These are phyloP conservation scores for Saccharomycopsis hybrid DNA, from an alignment of 1,139 yeast species.

Conservation along the genomic window DNA sequence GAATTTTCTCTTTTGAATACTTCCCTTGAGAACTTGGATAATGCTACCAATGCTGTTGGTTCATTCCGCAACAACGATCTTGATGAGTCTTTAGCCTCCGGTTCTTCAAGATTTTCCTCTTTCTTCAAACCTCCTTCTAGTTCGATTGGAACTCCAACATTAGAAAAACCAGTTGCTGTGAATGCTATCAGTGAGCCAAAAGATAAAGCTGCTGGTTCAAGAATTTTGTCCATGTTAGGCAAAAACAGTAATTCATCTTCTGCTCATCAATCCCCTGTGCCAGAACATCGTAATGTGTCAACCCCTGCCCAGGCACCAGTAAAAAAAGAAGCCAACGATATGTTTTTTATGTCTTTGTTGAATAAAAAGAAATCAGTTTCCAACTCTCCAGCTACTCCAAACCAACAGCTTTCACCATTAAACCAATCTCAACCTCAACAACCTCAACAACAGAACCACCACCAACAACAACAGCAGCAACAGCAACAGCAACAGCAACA, in stretches of 20 bases:
- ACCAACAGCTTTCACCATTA: background rate
- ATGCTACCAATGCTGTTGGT: no score
- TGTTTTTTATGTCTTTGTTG: slow-evolving; percentile 17
- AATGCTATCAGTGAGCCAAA: no score
- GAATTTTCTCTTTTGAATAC: slow-evolving; percentile 7
- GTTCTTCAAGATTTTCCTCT: slow-evolving; percentile 43
- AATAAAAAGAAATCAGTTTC: slow-evolving; percentile 11
- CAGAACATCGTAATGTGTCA: background rate
- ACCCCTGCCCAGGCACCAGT: slow-evolving; percentile 1
- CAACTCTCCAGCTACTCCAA: background rate
- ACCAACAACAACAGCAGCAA: background rate
- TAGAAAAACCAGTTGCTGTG: no score
- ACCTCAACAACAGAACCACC: background rate
- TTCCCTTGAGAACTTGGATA: slow-evolving; percentile 9
- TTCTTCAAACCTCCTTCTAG: slow-evolving; percentile 32
- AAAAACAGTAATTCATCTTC: no score
- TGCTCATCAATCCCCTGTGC: background rate
- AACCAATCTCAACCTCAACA: background rate
- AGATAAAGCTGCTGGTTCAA: slow-evolving; percentile 16
- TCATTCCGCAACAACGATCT: slow-evolving; percentile 5
- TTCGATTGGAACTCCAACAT: no score
- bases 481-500: slow-evolving; percentile 1
- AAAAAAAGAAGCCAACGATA: slow-evolving; percentile 10
- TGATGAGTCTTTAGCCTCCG: slow-evolving; percentile 22
- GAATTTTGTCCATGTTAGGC: slow-evolving; percentile 17